Evolutionary conservation across 108 stramenopile species (phyloP).

Genomic region (Cyclotella baltica): DNA sequence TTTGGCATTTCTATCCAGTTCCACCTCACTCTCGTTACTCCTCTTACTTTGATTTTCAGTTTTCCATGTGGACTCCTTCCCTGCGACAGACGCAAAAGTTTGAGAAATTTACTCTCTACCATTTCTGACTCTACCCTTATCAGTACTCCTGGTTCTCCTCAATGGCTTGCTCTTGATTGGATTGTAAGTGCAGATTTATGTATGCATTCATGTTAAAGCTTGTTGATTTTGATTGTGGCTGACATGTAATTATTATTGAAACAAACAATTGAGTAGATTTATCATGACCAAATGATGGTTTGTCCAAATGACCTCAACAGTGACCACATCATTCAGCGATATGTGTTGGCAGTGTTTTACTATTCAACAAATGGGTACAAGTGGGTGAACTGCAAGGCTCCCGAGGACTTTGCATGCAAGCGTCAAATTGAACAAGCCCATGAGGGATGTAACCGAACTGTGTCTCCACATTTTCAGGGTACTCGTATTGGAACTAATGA

Average conservation of each 20-base stretch:
- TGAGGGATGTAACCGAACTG: constrained; percentile 5
- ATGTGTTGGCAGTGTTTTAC: constrained; percentile 34
- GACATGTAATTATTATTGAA: too few species aligned
- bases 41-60: too few species aligned
- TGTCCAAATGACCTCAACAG: constrained; percentile 23
- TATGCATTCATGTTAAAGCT: too few species aligned
- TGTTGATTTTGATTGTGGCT: too few species aligned
- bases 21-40: too few species aligned
- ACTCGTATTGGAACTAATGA: constrained; percentile 11
- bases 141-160: constrained; percentile 37
- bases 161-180: constrained; percentile 37
- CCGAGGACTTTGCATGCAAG: constrained; percentile 27
- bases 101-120: constrained; percentile 25
- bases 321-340: constrained; percentile 36
- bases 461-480: neutral
- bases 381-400: constrained; percentile 26
- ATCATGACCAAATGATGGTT: constrained; percentile 36
- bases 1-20: too few species aligned
- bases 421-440: constrained; percentile 15
- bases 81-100: constrained; percentile 15
- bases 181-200: too few species aligned
- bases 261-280: too few species aligned
- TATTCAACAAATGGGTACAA: constrained; percentile 26
- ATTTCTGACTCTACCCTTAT: constrained; percentile 25
- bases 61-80: constrained; percentile 28